Base-by-base conservation (phyloP, 2,329 filamentous ascomycete species). In the Phialophora tarda region DNA sequence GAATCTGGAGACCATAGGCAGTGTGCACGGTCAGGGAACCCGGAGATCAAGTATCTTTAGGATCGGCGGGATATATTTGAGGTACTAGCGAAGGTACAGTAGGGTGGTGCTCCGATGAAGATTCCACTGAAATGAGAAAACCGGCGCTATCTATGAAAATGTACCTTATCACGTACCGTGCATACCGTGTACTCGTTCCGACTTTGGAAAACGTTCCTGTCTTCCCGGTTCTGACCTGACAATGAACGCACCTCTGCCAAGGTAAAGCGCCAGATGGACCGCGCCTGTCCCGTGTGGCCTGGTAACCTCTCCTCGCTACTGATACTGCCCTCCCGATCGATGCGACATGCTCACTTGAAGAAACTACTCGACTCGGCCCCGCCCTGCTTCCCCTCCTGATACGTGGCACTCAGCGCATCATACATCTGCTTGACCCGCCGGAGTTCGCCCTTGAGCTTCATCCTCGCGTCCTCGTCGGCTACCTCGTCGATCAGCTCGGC, bases 391-490 rank as follows among this genome's bases (percentile, higher is more conserved):
- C 80, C 80, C 55, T 78, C 77, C 74, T 85, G 83, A 66, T 85
- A 85, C 23, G 79, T 82, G 24, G 80, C 77, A 14, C 82, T 82
- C 53, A 86, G 68, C 3, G 72, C 73, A 24, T 78, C 77, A 70
- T 86, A 86, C 62, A 85, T 60, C 4, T 62, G 73, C 75, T 86
- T 87, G 0, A 86, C 77, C 47, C 83, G 77, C 23, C 74, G 73
- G 14, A 86, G 78, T 73, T 86, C 83, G 0, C 26, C 67, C 1
- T 48, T 65, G 78, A 77, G 82, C 26, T 70, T 73, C 23, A 68
- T 62, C 64, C 70, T 74, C 59, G 81, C 79, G 1, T 53, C 73
- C 0, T 71, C 72, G 32, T 80, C 78, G 1, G 75, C 69, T 3
- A 85, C 69, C 23, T 78, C 76, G 0, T 63, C 73, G 41, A 70